Base-by-base conservation (phyloP, 1,284 basidiomycete species). In the Moniliophthora roreri region DNA sequence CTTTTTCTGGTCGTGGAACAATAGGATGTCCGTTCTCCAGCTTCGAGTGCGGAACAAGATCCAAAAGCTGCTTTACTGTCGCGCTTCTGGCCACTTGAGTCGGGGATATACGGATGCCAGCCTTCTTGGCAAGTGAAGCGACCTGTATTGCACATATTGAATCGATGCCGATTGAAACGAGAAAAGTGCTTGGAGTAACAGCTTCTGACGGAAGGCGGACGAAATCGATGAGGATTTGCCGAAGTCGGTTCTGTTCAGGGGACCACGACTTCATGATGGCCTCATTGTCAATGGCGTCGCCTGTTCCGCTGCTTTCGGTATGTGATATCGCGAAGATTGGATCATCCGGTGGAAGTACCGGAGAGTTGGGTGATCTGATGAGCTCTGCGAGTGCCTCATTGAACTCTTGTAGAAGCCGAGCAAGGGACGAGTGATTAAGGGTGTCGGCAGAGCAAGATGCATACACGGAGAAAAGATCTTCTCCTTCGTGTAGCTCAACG, bases 61-160 rank as follows among this genome's bases (percentile, higher is more conserved):
- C 48, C 15, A 68, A 58, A 54, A 79, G 66, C 46, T 75, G 70
- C 2, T 62, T 66, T 4, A 79, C 59, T 1, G 71, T 73, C 38
- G 60, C 60, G 48, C 77, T 75, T 34, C 62, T 69, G 37, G 76
- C 61, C n/a, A 80, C 68, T 41, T 79, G 74, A 32, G 66, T 71
- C 3, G 72, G 69, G 18, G 59, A 62, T 15, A 79, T 49, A 7
- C 54, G 56, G 32, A 78, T 53, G 1, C 76, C 76, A 9, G 62
- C 66, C 44, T 64, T 63, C 36, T 73, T 70, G 51, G 69, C 71
- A 48, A 66, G 72, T 20, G 75, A 67, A 7, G 71, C 68, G 16
- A 81, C 65, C 53, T 75, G 74, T 40, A 81, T 77, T 16, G 79
- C 76, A 24, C 74, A 76, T 50, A 81, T 81, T 1, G 79, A 80